Evolutionary conservation across 2,329 filamentous ascomycete genomes (phyloP).

Genomic region (Dothideomycetes sp.): DNA sequence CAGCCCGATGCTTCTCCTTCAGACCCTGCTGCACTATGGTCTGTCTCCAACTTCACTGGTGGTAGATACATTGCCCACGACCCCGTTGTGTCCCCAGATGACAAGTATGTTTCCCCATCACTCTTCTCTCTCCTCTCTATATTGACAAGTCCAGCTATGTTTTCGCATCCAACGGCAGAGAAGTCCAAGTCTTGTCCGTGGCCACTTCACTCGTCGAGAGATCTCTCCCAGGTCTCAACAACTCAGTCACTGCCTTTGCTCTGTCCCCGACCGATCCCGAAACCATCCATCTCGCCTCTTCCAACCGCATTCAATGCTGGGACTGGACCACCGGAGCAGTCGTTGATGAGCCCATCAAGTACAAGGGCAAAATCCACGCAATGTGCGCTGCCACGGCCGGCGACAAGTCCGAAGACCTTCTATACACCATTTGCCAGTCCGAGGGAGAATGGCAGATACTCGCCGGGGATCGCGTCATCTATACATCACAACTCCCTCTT

Average conservation of each 20-base stretch:
- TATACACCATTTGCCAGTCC: slow-evolving; percentile 27
- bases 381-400: slow-evolving; percentile 16
- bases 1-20: slow-evolving; percentile 1
- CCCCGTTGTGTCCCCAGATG: slow-evolving; percentile 47
- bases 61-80: slow-evolving; percentile 46
- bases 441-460: slow-evolving; percentile 27
- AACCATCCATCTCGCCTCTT: slow-evolving; percentile 43
- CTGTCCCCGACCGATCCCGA: slow-evolving; percentile 40
- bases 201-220: slow-evolving; percentile 70
- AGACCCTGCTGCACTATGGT: slow-evolving; percentile 26
- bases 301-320: slow-evolving; percentile 44
- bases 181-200: slow-evolving; percentile 71
- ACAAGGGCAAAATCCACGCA: slow-evolving; percentile 11
- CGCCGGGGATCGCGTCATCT: slow-evolving; percentile 25
- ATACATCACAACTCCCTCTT: slow-evolving; percentile 24
- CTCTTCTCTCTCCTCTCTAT: slow-evolving; percentile 3
- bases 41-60: slow-evolving; percentile 37
- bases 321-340: slow-evolving; percentile 40
- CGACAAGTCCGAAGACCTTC: slow-evolving; percentile 19
- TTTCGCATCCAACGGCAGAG: slow-evolving; percentile 62
- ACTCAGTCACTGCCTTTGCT: slow-evolving; percentile 39
- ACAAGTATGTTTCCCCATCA: slow-evolving; percentile 36
- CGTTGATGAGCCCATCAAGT: slow-evolving; percentile 12
- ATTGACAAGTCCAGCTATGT: slow-evolving; percentile 47
- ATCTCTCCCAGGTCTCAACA: slow-evolving; percentile 48